Evolutionary conservation across 208 protist species (phyloP).

Genomic region (Vickermania spadyakhi): DNA sequence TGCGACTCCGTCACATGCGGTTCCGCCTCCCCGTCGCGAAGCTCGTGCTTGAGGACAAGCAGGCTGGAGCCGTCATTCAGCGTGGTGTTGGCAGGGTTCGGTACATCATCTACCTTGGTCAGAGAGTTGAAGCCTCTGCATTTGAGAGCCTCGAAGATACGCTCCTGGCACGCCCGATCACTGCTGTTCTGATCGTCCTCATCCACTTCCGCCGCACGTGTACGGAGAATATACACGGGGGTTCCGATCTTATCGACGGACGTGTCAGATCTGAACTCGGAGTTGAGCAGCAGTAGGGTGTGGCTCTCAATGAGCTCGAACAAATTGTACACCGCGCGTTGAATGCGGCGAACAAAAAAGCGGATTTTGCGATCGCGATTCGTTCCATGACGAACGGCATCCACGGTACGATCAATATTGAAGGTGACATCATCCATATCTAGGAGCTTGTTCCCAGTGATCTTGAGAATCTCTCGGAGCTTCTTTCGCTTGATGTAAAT

Average conservation of each 20-base stretch:
- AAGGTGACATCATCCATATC: not conserved
- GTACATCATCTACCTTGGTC: not conserved
- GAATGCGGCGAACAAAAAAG: not conserved
- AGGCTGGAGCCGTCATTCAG: not conserved
- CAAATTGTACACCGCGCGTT: not conserved
- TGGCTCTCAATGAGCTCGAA: not conserved
- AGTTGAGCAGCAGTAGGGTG: not conserved
- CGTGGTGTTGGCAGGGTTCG: not conserved
- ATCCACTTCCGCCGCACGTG: not conserved
- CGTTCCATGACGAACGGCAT: not conserved
- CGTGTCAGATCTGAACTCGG: not conserved
- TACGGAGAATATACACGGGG: not conserved
- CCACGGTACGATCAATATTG: not conserved
- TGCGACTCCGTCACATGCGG: not conserved
- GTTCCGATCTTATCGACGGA: not conserved
- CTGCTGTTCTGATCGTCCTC: not conserved
- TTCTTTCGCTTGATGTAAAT: not conserved
- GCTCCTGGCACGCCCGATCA: not conserved
- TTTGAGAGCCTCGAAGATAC: not conserved
- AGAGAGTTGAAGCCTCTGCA: not conserved
- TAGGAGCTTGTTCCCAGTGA: not conserved
- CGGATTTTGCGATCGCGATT: not conserved
- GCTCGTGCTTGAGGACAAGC: not conserved
- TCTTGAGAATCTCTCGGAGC: not conserved
- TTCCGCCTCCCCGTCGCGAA: not conserved